Conservation (phyloP, 2,329 filamentous ascomycete species). For the Nigrospora osmanthi region DNA sequence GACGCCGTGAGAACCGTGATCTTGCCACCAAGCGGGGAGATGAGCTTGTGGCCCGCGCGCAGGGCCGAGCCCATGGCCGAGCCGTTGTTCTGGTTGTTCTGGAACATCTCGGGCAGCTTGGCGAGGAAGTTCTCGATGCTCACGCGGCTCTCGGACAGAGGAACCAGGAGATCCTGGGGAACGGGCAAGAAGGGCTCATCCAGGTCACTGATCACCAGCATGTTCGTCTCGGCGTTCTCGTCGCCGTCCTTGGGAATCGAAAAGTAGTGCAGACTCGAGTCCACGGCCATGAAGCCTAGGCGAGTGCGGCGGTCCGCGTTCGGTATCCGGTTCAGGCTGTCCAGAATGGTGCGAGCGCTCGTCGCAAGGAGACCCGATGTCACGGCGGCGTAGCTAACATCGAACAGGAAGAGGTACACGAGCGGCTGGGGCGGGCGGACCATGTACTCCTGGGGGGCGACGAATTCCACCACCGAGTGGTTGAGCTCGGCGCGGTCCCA, state of each 20-base stretch:
- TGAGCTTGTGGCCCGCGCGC: conserved; percentile 89
- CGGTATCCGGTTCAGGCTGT: conserved; percentile 94
- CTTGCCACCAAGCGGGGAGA: conserved; percentile 90
- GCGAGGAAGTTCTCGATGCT: conserved; percentile 88
- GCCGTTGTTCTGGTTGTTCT: conserved; percentile 79
- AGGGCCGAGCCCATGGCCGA: conserved; percentile 96
- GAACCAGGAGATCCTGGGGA: conserved; percentile 83
- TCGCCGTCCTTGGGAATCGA: conserved; percentile 83
- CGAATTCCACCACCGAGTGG: conserved; percentile 93
- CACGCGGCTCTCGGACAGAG: conserved; percentile 77
- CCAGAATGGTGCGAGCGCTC: conserved; percentile 84
- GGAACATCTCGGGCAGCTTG: conserved; percentile 94
- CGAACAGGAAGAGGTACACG: conserved; percentile 91
- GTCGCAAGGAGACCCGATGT: conserved; percentile 88
- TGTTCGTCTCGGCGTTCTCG: conserved; percentile 75
- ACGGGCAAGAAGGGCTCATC: conserved; percentile 96
- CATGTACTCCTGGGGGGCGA: conserved; percentile 99
- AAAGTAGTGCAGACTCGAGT: conserved; percentile 94
- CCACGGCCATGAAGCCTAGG: conserved; percentile 90
- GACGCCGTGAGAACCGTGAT: conserved; percentile 86
- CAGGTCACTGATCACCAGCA: conserved; percentile 90
- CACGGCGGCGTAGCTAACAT: conserved; percentile 85
- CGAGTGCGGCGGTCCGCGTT: conserved; percentile 91
- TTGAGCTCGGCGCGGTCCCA: conserved; percentile 92
- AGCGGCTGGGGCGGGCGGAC: conserved; percentile 92